Base-by-base conservation (phyloP, 805 yeast species). In the Candida jianshihensis region DNA sequence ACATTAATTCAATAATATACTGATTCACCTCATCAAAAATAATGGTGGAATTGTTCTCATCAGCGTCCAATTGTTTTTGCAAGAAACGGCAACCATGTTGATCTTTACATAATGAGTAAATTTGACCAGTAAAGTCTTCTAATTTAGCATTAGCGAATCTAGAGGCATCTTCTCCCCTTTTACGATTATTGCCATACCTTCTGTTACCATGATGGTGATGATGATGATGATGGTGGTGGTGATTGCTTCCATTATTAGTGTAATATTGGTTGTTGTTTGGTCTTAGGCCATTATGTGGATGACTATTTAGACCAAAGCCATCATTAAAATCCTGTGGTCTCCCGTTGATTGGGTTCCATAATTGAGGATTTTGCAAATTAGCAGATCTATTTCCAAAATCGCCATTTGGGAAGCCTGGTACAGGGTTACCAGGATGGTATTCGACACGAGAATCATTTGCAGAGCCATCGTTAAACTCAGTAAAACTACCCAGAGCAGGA, bases 41-140 rank as follows among this genome's bases (percentile, higher is more conserved):
- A 53, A 78, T 64, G 21, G 81, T 71, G 8, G 89, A 81, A 12
- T 83, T 85, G 33, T 68, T 63, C n/a, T 65, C 59, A 10, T 73
- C 71, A 31, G 69, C 57, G 48, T 87, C 95, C 46, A 92, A 68
- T 56, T 88, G 95, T 44, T 82, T 76, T 61, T 90, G 98, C 44
- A 90, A 64, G 57, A 84, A 88, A 40, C 98, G 70, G 56, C 97
- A 90, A 8, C 98, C 97, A 56, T 90, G 96, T 62, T 90, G 97
- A 57, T 90, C 98, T 53, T 81, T 86, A 63, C 97, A 89, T 44
- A 92, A 66, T 1, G 84, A 71, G 53, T 75, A 83, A 36, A 90
- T 81, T 39, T 78, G 79, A 31, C 87, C 87, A 14, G 71, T 62
- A 53, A 80, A 83, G 47, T 83, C 88, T 33, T 70, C 75, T 43